These are phyloP conservation scores for Harringtonia aguacate DNA, from an alignment of 2,329 filamentous ascomycete species.

Conservation along the genomic window DNA sequence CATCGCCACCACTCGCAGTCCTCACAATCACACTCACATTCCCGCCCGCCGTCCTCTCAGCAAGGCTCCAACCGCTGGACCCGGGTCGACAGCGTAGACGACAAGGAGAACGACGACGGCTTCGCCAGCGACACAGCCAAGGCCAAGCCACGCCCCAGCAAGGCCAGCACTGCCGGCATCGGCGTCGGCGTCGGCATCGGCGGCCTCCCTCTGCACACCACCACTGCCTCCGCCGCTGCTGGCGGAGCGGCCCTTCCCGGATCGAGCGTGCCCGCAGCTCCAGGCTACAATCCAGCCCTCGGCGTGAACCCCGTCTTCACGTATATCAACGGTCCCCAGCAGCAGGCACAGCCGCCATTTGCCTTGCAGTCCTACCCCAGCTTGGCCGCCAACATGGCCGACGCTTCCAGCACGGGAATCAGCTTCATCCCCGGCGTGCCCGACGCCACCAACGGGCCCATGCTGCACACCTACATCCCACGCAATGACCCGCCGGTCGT, in stretches of 20 bases:
- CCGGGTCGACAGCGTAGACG: slow-evolving; percentile 3
- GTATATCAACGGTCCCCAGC: slow-evolving; percentile 5
- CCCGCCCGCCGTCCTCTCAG: not conserved
- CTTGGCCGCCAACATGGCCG: slow-evolving; percentile 15
- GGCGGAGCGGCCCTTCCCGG: not conserved
- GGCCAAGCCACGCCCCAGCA: not conserved
- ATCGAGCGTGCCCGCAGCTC: too few species aligned
- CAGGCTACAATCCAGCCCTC: slow-evolving; percentile 8
- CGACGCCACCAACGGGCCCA: slow-evolving; percentile 44
- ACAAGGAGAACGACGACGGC: not conserved
- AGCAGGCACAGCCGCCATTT: slow-evolving; percentile 1
- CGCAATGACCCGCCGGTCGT: slow-evolving; percentile 29
- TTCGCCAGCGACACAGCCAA: not conserved
- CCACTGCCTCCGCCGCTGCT: slow-evolving; percentile 7
- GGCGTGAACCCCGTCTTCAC: slow-evolving; percentile 12
- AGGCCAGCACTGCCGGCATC: not conserved
- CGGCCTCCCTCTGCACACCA: slow-evolving; percentile 1
- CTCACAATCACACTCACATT: not conserved
- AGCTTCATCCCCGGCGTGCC: slow-evolving; percentile 50
- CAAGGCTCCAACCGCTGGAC: slow-evolving; percentile 3
- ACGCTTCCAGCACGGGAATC: slow-evolving; percentile 23
- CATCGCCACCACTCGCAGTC: not conserved
- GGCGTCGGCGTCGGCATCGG: not conserved
- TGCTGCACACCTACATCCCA: slow-evolving; percentile 44
- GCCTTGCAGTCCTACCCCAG: slow-evolving; percentile 2